A percentile compares a stretch with the other conserved stretches of the same genome.
phyloP scores from a whole-genome alignment of 345 rosid species.

The Gossypium arboreum region DNA sequence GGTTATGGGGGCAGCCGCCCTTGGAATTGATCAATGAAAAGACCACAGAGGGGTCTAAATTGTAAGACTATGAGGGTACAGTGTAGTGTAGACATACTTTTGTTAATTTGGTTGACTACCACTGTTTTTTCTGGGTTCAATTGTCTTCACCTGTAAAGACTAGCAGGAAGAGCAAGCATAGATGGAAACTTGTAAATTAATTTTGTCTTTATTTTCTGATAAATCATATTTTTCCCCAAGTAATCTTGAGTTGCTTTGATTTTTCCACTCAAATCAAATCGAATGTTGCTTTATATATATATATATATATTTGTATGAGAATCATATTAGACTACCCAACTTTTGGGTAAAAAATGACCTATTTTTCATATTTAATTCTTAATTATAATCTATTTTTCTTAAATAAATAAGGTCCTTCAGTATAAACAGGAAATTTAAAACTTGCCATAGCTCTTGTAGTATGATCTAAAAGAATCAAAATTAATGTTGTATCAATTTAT shows the following conservation, averaged over 20 bases:
- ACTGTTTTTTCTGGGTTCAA: neutral
- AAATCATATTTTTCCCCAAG: neutral
- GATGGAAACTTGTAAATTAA: neutral
- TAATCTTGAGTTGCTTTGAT: neutral
- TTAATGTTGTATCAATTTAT: no score
- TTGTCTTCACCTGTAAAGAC: neutral
- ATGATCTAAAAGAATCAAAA: no score
- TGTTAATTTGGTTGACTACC: neutral
- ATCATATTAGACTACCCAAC: neutral
- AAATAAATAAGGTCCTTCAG: no score
- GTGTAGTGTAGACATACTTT: slow-evolving; percentile 3
- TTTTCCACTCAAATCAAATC: neutral
- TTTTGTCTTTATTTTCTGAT: neutral
- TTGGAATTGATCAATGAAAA: slow-evolving; percentile 29
- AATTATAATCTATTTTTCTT: neutral
- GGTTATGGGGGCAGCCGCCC: slow-evolving; percentile 42
- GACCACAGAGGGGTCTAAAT: slow-evolving; percentile 5
- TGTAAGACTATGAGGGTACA: slow-evolving; percentile 12
- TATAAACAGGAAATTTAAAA: no score
- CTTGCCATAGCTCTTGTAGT: no score
- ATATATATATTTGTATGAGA: neutral
- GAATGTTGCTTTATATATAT: neutral
- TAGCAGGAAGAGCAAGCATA: slow-evolving; percentile 1
- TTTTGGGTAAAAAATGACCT: no score
- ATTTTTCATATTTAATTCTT: neutral